Percentiles rank a stretch among this genome's conserved stretches.
phyloP scores from a whole-genome alignment of 768 basidiomycete genomes.

The Mrakia hoshinonis region DNA sequence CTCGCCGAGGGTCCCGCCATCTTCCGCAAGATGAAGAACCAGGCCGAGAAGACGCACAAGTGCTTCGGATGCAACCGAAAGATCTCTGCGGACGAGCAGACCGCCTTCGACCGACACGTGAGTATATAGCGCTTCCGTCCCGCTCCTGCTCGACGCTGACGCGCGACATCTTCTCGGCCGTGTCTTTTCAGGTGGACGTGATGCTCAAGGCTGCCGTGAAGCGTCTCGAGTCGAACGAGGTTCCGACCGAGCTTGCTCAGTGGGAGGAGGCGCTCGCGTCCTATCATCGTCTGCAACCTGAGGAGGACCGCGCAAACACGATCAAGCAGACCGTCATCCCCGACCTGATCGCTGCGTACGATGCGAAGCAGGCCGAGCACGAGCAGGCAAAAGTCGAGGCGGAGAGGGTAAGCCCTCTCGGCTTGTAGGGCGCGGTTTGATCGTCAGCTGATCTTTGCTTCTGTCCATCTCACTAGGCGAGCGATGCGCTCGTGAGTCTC shows the following conservation, averaged over 20 bases:
- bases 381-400: constrained; percentile 49
- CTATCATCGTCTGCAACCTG: constrained; percentile 55
- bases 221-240: constrained; percentile 41
- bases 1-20: constrained; percentile 26
- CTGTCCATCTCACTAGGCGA: constrained; percentile 43
- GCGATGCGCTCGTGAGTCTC: constrained; percentile 49
- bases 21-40: constrained; percentile 49
- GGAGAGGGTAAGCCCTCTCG: constrained; percentile 51
- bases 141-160: neutral
- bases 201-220: constrained; percentile 50
- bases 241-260: constrained; percentile 47
- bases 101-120: constrained; percentile 64
- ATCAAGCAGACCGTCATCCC: constrained; percentile 56
- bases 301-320: constrained; percentile 51
- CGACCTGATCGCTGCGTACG: constrained; percentile 51
- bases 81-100: constrained; percentile 51
- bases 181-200: constrained; percentile 34
- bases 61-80: constrained; percentile 71
- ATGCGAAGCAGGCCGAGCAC: neutral
- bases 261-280: constrained; percentile 57
- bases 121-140: constrained; percentile 33
- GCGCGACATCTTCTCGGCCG: neutral
- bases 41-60: constrained; percentile 55
- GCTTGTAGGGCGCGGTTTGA: neutral
- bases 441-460: neutral